Base-by-base conservation (phyloP, 2,329 filamentous ascomycete genomes). In the Ploettnerulaceae sp. region DNA sequence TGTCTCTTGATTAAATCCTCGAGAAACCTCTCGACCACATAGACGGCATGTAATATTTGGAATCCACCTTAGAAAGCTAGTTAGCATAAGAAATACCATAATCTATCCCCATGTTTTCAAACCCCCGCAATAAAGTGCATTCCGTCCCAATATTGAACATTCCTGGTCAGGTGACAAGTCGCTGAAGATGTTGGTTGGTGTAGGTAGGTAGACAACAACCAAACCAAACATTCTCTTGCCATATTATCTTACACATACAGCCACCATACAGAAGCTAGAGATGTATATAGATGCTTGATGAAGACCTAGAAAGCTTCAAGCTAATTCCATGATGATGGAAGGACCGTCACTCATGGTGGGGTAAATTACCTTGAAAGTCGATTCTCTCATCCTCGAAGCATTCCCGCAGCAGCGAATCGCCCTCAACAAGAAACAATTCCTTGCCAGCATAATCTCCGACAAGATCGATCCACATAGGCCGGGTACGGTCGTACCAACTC, bases 361-460 rank as follows among this genome's bases (percentile, higher is more conserved):
- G 11, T 28, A 4, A 14, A 45, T 48, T 64, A 76, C 72, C 63
- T 44, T 74, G 57, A 54, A 86, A 84, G 58, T 89, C 81, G 31
- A 89, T 74, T 17, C 74, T 70, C 8, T 73, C 68, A 53, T 83
- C 72, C n/a, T 69, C 66, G 37, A 89, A 76, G 57, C 76, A 82
- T 48, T 84, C 67, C 5, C 79, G 67, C 8, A 89, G 67, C n/a
- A 89, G 64, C 0, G 83, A 83, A 57, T 90, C 84, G 22, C 84
- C 84, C 53, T 89, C 82, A 22, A 89, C 74, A 17, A 84, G 68
- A 61, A 89, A 89, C 8, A 83, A 71, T 60, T 88, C 84, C 49
- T 78, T 79, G 17, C 86, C 84, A 3, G 82, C 83, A 64, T 86
- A 89, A 60, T 89, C 86, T 31, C 85, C 83, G 3, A 89, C 77